These are phyloP conservation scores for Lactarius sanguifluus DNA, from an alignment of 768 basidiomycete species.

Conservation along the genomic window DNA sequence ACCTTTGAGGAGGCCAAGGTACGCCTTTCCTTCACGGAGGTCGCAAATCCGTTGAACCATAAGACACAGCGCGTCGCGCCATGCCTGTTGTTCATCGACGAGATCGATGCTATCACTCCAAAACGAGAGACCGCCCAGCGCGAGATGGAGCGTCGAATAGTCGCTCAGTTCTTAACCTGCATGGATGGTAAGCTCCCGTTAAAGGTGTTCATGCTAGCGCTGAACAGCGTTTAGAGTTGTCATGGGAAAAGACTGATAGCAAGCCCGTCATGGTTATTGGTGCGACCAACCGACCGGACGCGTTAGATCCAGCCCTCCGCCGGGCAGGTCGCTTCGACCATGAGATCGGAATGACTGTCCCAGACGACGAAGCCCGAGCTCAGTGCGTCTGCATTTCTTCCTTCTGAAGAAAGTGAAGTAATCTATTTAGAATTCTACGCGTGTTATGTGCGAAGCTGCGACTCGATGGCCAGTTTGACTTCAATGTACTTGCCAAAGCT, in stretches of 20 bases:
- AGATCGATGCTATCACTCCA: constrained; percentile 97
- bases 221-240: constrained; percentile 62
- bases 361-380: constrained; percentile 85
- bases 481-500: constrained; percentile 70
- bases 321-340: constrained; percentile 96
- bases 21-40: constrained; percentile 22
- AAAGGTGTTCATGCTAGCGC: background rate
- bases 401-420: background rate
- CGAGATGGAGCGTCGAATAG: constrained; percentile 97
- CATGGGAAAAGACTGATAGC: constrained; percentile 93
- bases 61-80: constrained; percentile 74
- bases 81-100: constrained; percentile 94
- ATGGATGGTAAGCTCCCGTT: constrained; percentile 79
- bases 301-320: constrained; percentile 89
- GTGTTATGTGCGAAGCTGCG: constrained; percentile 84
- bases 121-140: constrained; percentile 97
- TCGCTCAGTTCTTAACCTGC: constrained; percentile 95
- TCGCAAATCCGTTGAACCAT: background rate
- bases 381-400: constrained; percentile 55
- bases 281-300: constrained; percentile 95
- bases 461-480: constrained; percentile 87
- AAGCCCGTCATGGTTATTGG: constrained; percentile 94
- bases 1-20: constrained; percentile 98
- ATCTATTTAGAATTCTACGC: constrained; percentile 66
- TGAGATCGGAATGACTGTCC: constrained; percentile 97